Evolutionary conservation across 805 yeast species (phyloP).

Genomic region (Millerozyma acaciae): DNA sequence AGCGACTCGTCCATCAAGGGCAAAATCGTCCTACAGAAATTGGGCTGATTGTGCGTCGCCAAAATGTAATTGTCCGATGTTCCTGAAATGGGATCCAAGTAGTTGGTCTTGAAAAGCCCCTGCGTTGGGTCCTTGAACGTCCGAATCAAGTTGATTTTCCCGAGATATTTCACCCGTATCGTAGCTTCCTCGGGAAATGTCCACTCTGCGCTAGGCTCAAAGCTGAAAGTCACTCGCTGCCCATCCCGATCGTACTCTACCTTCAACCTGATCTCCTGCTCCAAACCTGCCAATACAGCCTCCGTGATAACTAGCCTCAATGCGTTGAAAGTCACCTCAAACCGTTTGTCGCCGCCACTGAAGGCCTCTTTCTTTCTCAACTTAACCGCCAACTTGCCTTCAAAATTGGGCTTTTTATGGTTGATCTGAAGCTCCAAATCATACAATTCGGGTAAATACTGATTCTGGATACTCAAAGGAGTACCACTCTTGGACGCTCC

Average conservation of each 20-base stretch:
- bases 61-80: constrained; percentile 48
- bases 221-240: constrained; percentile 29
- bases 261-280: constrained; percentile 13
- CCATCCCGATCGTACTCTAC: constrained; percentile 38
- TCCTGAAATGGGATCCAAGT: constrained; percentile 48
- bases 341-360: constrained; percentile 5
- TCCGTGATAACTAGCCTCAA: constrained; percentile 37
- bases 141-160: constrained; percentile 46
- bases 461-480: constrained; percentile 4
- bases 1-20: constrained; percentile 69
- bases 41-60: constrained; percentile 73
- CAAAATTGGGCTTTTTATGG: constrained; percentile 46
- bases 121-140: constrained; percentile 54
- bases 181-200: constrained; percentile 4
- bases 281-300: constrained; percentile 20
- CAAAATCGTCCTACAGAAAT: constrained; percentile 55
- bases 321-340: constrained; percentile 35
- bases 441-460: constrained; percentile 36
- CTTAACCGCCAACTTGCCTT: constrained; percentile 35
- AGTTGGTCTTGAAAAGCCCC: constrained; percentile 69
- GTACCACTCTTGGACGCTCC: not conserved
- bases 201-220: constrained; percentile 11
- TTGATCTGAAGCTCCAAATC: constrained; percentile 34
- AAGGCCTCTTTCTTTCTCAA: constrained; percentile 20
- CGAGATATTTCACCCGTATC: constrained; percentile 41